phyloP scores from a whole-genome alignment of 257 asterid genomes.

The Solanum ahanhuiri region DNA sequence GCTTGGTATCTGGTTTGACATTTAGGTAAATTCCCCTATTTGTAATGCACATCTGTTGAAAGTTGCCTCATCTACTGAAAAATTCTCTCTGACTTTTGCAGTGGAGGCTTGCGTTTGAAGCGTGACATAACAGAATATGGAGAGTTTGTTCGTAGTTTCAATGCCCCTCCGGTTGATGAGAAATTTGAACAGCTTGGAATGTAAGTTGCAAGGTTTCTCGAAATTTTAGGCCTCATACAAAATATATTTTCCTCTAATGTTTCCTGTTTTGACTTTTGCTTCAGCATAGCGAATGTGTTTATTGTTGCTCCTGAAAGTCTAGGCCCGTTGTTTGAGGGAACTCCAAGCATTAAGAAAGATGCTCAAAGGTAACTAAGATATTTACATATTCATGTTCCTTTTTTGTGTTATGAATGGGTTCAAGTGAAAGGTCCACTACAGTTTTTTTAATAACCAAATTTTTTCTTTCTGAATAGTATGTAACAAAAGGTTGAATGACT shows the following conservation, averaged over 20 bases:
- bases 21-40: not conserved
- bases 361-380: constrained; percentile 66
- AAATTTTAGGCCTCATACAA: not conserved
- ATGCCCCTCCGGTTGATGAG: constrained; percentile 93
- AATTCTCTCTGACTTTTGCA: constrained; percentile 30
- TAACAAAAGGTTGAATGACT: not conserved
- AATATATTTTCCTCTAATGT: not conserved
- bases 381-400: not conserved
- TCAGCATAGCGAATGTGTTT: constrained; percentile 50
- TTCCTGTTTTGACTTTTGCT: constrained; percentile 5
- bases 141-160: constrained; percentile 91
- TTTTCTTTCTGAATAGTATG: not conserved
- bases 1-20: not conserved
- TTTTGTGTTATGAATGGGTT: not conserved
- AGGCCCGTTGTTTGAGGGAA: constrained; percentile 81
- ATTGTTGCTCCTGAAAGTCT: constrained; percentile 97
- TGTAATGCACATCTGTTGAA: not conserved
- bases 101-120: constrained; percentile 95
- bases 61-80: not conserved
- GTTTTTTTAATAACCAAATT: not conserved
- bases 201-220: constrained; percentile 36
- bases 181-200: constrained; percentile 90
- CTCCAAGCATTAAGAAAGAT: constrained; percentile 94
- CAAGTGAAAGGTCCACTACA: not conserved
- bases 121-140: constrained; percentile 98